Conservation (phyloP, 768 basidiomycete genomes). For the Kwoniella newhampshirensis region DNA sequence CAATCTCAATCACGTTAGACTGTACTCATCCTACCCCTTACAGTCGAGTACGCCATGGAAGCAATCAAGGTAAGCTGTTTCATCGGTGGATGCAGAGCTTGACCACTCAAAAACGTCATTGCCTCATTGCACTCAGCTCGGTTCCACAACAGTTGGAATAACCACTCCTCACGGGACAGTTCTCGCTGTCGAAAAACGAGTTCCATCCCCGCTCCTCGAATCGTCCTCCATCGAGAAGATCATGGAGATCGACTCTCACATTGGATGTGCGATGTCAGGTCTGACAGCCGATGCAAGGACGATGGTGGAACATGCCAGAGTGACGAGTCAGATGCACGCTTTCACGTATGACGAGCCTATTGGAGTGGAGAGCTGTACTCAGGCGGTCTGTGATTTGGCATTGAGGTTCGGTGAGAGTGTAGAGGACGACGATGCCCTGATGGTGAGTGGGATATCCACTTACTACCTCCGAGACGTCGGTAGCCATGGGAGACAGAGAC, state of each 20-base stretch:
- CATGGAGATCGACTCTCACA: conserved; percentile 97
- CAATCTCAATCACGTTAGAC: no score
- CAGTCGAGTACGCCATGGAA: conserved; percentile 99
- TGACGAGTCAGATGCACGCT: conserved; percentile 76
- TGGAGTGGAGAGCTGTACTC: conserved; percentile 95
- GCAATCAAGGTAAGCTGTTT: conserved; percentile 77
- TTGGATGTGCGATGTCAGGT: conserved; percentile 94
- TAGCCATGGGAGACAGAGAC: no score
- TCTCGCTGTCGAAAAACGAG: conserved; percentile 96
- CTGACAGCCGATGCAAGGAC: conserved; percentile 97
- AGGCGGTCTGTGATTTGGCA: conserved; percentile 96
- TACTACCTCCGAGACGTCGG: no score
- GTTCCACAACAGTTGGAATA: conserved; percentile 95
- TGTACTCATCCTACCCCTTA: conserved; percentile 9
- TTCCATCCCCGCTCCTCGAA: conserved; percentile 93
- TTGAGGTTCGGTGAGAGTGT: conserved; percentile 97
- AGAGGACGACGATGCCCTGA: conserved; percentile 97
- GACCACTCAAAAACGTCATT: background rate
- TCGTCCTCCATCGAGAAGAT: conserved; percentile 97
- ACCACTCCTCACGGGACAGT: conserved; percentile 85
- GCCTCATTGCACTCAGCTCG: conserved; percentile 63
- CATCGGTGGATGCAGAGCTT: background rate
- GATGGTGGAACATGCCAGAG: conserved; percentile 99
- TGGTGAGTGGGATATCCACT: conserved; percentile 58
- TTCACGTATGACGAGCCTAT: conserved; percentile 97